Base-by-base conservation (phyloP, 257 asterid genomes). In the Rauvolfia tetraphylla region DNA sequence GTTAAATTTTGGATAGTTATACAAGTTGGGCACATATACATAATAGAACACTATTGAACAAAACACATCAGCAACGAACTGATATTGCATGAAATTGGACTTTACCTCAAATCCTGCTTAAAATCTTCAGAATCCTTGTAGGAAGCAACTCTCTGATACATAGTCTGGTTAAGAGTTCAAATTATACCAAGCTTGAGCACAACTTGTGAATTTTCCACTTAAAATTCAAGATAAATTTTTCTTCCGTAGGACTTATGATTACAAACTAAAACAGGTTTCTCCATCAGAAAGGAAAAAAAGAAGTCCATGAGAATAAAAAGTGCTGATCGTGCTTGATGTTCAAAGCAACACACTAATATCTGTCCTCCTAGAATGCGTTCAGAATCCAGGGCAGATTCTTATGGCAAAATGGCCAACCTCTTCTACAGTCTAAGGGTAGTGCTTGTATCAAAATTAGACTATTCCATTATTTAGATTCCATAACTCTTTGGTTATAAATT, bases 101-200 rank as follows among this genome's bases (percentile, higher is more conserved):
- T 39, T n/a, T 84, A 93, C 97, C 96, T 89, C 71, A 88, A 78
- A 62, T 94, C 97, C 80, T 87, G 93, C 78, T 83, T 82, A 34
- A 94, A 42, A 79, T 94, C 98, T 75, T 87, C 91, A 29, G 89
- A 84, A 53, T 79, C 84, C 84, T 90, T 88, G 71, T 94, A 94
- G 29, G 98, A 88, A 78, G 88, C 77, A 59, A 92, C 25, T 75
- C 96, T 90, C 69, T 78, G 71, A 83, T 80, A 85, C 75, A 92
- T 71, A 44, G 96, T 94, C 97, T 94, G 93, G 53, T 78, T 23
- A 73, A 75, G 71, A 38, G 75, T 79, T 15, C 11, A 36, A 36
- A 75, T 39, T 27, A 39, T 46, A 75, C 36, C 65, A 54, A 66
- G 39, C 53, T 74, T 62, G 39, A 80, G 75, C 44, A 51, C 57